Base-by-base conservation (phyloP, 1,284 basidiomycete genomes). In the Apiotrichum sp. region DNA sequence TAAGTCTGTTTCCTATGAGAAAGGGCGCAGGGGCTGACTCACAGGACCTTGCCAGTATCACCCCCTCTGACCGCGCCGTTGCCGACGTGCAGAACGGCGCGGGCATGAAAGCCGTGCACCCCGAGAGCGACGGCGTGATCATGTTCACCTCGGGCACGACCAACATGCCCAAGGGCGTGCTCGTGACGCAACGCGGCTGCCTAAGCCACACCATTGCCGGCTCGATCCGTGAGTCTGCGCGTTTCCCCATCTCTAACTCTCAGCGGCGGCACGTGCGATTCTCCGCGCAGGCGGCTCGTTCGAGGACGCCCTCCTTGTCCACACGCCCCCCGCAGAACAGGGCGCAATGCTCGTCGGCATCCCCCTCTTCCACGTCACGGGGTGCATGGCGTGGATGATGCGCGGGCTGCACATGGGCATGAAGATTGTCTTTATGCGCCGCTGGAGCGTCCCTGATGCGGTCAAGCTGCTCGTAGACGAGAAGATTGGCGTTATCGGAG, bases 291-390 rank as follows among this genome's bases (percentile, higher is more conserved):
- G 59, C 16, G 59, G 46, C 2, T 29, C 50, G 2, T 38, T 61
- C 11, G 39, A 50, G 13, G 47, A 50, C 7, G 56, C 56, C 3
- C 51, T 61, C 3, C 29, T 35, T 9, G 53, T 34, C 3, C 52
- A 52, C 54, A 63, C 55, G 56, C 66, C 35, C 56, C 58, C 9
- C 43, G 61, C 16, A 7, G 14, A 4, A 6, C 47, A 44, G 53
- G 13, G n/a, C 3, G 46, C 45, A 1, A 56, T 64, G 34, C 61
- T 74, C 4, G 64, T 74, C 35, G 50, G 70, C n/a, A 67, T 74
- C 29, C 73, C 73, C 1, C 62, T 74, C 3, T 74, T 74, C 61
- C 73, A 74, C 67, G 71, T 73, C 8, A 72, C 71, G 1, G 73
- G 73, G 4, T 68, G 65, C 49, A 57, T 73, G 2, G 69, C 66